These are phyloP conservation scores for Darksidea phi DNA, from an alignment of 495 filamentous ascomycete species.

Conservation along the genomic window DNA sequence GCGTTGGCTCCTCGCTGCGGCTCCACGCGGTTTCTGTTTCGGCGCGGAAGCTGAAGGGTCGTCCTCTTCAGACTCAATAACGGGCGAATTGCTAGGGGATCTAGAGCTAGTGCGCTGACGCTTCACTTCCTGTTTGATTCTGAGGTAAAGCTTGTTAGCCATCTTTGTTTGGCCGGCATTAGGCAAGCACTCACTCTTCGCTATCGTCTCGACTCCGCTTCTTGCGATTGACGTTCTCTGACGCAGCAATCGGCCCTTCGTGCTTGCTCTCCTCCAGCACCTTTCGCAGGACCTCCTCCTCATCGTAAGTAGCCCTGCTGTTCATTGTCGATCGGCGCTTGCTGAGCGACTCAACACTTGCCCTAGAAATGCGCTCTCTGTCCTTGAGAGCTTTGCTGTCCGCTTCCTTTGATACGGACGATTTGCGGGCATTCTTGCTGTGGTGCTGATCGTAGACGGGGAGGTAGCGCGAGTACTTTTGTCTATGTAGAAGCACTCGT, in stretches of 20 bases:
- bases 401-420: conserved; percentile 58
- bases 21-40: conserved; percentile 63
- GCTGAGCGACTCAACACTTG: conserved; percentile 42
- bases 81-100: conserved; percentile 55
- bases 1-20: conserved; percentile 63
- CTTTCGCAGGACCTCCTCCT: conserved; percentile 82
- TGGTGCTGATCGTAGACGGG: conserved; percentile 56
- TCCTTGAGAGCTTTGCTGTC: conserved; percentile 51
- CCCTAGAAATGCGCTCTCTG: conserved; percentile 46
- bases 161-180: background rate
- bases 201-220: conserved; percentile 89
- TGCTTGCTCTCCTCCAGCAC: conserved; percentile 95
- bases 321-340: conserved; percentile 98
- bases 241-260: conserved; percentile 52
- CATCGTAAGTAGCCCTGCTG: conserved; percentile 91
- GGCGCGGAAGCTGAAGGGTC: conserved; percentile 51
- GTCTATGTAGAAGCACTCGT: conserved; percentile 45
- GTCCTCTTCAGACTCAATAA: conserved; percentile 70
- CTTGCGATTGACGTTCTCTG: conserved; percentile 57
- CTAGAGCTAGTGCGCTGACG: conserved; percentile 74
- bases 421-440: conserved; percentile 52
- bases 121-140: conserved; percentile 58
- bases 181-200: conserved; percentile 70
- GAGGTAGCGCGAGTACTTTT: conserved; percentile 67
- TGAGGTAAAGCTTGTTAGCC: conserved; percentile 39